These are phyloP conservation scores for Saccharomycopsis crataegensis DNA, from an alignment of 1,139 yeast species.

Conservation along the genomic window DNA sequence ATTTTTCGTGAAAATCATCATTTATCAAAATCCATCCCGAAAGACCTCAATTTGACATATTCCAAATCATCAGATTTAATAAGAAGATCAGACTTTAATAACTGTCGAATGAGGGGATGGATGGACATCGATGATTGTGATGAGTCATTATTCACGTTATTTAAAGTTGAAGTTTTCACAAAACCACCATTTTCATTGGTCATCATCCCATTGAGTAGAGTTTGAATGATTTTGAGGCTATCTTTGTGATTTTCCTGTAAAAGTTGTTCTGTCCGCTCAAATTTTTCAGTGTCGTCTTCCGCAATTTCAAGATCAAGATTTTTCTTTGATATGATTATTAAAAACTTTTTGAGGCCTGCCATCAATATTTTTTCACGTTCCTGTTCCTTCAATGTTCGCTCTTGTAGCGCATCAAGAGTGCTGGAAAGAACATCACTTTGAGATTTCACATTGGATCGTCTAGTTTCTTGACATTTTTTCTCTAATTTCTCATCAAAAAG, in stretches of 20 bases:
- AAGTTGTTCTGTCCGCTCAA: neutral
- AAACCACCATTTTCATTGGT: constrained; percentile 9
- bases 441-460: neutral
- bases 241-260: neutral
- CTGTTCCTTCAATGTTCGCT: neutral
- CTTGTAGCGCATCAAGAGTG: neutral
- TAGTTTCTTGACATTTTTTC: neutral
- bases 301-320: neutral
- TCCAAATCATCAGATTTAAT: constrained; percentile 5
- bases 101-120: constrained; percentile 12
- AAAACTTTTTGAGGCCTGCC: constrained; percentile 1
- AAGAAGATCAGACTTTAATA: constrained; percentile 10
- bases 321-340: neutral
- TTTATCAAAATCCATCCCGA: constrained; percentile 9
- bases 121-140: neutral
- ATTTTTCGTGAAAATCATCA: neutral
- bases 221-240: constrained; percentile 8
- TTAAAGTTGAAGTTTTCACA: constrained; percentile 1
- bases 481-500: neutral
- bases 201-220: constrained; percentile 16
- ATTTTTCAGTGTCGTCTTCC: neutral
- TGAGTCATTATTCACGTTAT: neutral
- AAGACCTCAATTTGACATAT: constrained; percentile 9
- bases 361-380: neutral
- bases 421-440: neutral